Evolutionary conservation across 495 filamentous ascomycete genomes (phyloP).

Genomic region (Cetradonia linearis): DNA sequence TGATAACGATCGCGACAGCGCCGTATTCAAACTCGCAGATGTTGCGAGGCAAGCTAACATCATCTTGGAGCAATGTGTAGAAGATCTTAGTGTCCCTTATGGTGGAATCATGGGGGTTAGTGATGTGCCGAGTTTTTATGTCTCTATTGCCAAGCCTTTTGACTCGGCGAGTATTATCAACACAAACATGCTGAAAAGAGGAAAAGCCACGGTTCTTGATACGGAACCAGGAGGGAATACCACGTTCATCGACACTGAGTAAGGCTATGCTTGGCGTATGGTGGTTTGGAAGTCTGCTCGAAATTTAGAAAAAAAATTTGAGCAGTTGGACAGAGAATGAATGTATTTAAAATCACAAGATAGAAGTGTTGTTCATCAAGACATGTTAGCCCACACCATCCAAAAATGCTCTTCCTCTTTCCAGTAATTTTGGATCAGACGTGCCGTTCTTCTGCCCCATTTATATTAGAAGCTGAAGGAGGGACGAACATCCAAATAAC

Average conservation of each 20-base stretch:
- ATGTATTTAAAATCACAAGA: too few species aligned
- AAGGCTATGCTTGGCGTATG: background rate
- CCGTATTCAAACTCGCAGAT: background rate
- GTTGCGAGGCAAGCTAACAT: background rate
- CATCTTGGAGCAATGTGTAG: background rate
- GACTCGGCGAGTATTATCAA: background rate
- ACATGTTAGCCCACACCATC: too few species aligned
- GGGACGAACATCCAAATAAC: too few species aligned
- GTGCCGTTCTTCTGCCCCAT: too few species aligned
- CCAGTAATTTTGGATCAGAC: too few species aligned
- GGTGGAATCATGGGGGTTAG: conserved; percentile 1
- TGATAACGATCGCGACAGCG: background rate
- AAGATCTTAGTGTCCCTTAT: background rate
- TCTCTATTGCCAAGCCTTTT: background rate
- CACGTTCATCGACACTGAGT: background rate
- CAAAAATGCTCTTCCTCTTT: too few species aligned
- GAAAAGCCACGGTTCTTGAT: background rate
- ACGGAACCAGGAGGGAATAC: background rate
- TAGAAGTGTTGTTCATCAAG: too few species aligned
- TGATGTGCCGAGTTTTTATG: conserved; percentile 7
- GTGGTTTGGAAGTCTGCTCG: background rate
- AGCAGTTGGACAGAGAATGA: too few species aligned
- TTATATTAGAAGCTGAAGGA: too few species aligned
- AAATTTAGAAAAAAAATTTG: background rate
- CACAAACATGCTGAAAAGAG: background rate